Conservation (phyloP, 352 stramenopile species). For the Phytophthora capsici region DNA sequence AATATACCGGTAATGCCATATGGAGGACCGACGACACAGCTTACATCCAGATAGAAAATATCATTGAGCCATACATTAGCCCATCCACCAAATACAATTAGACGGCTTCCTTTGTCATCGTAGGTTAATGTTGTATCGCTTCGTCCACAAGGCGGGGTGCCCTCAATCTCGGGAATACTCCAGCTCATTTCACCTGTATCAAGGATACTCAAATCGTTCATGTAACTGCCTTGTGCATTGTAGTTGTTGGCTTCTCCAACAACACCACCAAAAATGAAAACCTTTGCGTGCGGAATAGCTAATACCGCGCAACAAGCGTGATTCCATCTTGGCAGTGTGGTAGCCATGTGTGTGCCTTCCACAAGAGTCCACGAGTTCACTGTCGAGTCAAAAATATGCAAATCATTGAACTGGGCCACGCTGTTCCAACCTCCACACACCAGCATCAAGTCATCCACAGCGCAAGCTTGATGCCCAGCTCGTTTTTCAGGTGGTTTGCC, state of each 20-base stretch:
- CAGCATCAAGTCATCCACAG: conserved; percentile 91
- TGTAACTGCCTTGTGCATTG: conserved; percentile 81
- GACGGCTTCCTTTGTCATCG: conserved; percentile 89
- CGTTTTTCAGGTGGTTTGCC: conserved; percentile 91
- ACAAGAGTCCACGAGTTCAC: conserved; percentile 88
- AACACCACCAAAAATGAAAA: conserved; percentile 97
- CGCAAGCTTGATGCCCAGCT: conserved; percentile 92
- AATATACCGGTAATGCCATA: conserved; percentile 94
- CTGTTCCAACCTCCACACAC: conserved; percentile 96
- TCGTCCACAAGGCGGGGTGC: conserved; percentile 84
- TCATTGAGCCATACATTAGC: conserved; percentile 95
- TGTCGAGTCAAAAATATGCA: conserved; percentile 92
- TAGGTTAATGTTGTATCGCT: conserved; percentile 95
- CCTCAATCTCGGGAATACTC: conserved; percentile 81
- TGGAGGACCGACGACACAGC: conserved; percentile 94
- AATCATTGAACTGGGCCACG: conserved; percentile 94
- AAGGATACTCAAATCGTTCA: conserved; percentile 92
- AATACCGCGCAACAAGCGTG: conserved; percentile 93
- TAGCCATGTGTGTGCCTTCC: conserved; percentile 77
- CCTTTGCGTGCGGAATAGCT: conserved; percentile 95
- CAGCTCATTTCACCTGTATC: conserved; percentile 94
- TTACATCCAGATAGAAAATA: conserved; percentile 93
- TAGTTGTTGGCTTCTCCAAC: conserved; percentile 91
- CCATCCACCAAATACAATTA: conserved; percentile 97
- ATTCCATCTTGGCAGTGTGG: conserved; percentile 93